Evolutionary conservation across 495 filamentous ascomycete species (phyloP).

Genomic region (Tirmania nivea): DNA sequence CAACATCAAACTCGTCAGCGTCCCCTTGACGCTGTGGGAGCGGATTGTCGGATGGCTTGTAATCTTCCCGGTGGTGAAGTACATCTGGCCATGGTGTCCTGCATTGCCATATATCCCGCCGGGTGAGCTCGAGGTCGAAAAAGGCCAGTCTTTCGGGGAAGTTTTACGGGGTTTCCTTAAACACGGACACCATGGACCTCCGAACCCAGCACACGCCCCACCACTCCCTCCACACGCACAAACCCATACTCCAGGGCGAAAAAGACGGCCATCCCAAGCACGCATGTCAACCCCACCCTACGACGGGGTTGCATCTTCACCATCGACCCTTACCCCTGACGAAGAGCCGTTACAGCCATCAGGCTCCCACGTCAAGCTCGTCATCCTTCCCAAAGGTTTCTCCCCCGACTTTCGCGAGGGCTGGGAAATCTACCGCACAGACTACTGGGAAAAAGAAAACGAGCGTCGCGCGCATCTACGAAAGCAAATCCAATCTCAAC

Average conservation of each 20-base stretch:
- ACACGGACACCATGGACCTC: slow-evolving; percentile 4
- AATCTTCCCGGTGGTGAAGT: not conserved
- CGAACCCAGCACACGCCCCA: not conserved
- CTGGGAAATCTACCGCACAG: slow-evolving; percentile 79
- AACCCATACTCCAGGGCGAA: slow-evolving; percentile 19
- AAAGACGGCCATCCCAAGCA: slow-evolving; percentile 17
- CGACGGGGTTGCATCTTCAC: slow-evolving; percentile 11
- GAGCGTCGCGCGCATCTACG: slow-evolving; percentile 58
- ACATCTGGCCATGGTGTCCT: slow-evolving; percentile 8
- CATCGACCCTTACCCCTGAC: slow-evolving; percentile 24
- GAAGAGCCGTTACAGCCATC: slow-evolving; percentile 77
- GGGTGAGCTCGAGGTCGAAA: not conserved
- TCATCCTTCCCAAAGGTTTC: slow-evolving; percentile 85
- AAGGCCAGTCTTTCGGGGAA: not conserved
- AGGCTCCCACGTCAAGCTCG: slow-evolving; percentile 73
- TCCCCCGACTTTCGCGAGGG: slow-evolving; percentile 88
- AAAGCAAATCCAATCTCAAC: slow-evolving; percentile 29
- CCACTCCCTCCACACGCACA: not conserved
- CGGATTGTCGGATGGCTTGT: slow-evolving; percentile 15
- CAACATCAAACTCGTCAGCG: slow-evolving; percentile 86
- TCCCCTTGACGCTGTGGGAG: slow-evolving; percentile 62
- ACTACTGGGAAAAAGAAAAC: slow-evolving; percentile 96
- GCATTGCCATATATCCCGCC: not conserved
- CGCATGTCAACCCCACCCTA: slow-evolving; percentile 6
- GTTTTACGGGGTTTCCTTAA: slow-evolving; percentile 8